Evolutionary conservation across 2,329 filamentous ascomycete species (phyloP).

Genomic region (Penicillium sclerotigenum): DNA sequence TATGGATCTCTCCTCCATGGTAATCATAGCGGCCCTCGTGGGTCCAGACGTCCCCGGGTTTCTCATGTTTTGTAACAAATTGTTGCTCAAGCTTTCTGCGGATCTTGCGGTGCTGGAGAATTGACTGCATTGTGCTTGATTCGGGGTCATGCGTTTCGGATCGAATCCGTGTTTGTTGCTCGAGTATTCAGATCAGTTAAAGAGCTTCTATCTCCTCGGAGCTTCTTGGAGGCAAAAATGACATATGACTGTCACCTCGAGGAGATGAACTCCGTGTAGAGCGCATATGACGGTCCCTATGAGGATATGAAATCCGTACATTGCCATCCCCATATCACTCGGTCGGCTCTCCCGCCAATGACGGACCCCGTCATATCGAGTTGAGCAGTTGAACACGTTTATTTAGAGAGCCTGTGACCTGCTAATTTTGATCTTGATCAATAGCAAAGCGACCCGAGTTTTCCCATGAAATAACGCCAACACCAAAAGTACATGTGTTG

Average conservation of each 20-base stretch:
- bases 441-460: neutral
- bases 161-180: neutral
- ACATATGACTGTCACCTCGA: conserved; percentile 2
- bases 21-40: conserved; percentile 18
- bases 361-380: neutral
- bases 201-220: neutral
- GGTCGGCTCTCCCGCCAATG: conserved; percentile 12
- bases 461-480: neutral
- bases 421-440: neutral
- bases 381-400: no score
- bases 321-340: conserved; percentile 2
- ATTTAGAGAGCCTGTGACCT: neutral
- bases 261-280: conserved; percentile 3
- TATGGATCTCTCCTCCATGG: conserved; percentile 1
- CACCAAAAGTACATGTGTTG: neutral
- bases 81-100: conserved; percentile 21
- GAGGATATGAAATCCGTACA: conserved; percentile 1
- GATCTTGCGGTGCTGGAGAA: conserved; percentile 12
- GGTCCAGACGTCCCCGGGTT: conserved; percentile 14
- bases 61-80: conserved; percentile 16
- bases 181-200: neutral
- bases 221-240: conserved; percentile 5
- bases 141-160: neutral
- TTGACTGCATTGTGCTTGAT: conserved; percentile 14
- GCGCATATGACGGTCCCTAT: no score